phyloP scores from a whole-genome alignment of 345 rosid genomes.

The Moringa oleifera region DNA sequence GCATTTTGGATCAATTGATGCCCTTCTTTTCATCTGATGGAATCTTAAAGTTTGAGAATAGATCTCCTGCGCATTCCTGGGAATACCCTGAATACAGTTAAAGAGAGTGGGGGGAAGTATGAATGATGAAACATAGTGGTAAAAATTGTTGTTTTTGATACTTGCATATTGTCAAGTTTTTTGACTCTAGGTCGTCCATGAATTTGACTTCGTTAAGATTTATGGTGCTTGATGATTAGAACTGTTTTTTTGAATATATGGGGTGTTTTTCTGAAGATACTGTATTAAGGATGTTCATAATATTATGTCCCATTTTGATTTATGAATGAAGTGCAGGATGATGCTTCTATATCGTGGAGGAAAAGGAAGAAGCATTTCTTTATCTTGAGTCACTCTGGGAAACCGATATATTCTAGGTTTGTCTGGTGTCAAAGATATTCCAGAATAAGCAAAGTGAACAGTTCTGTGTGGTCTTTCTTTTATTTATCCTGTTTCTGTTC shows the following conservation, averaged over 20 bases:
- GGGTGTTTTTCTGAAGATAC: not conserved
- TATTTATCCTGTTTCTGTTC: conserved; percentile 7
- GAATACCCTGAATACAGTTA: not conserved
- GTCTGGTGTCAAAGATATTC: conserved; percentile 2
- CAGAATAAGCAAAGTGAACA: not conserved
- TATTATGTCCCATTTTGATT: conserved; percentile 22
- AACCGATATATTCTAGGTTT: conserved; percentile 98
- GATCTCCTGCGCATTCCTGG: not conserved
- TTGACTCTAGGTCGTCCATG: not conserved
- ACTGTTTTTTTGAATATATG: too few species aligned
- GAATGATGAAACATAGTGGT: not conserved
- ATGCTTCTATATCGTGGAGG: conserved; percentile 93
- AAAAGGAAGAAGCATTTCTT: conserved; percentile 99
- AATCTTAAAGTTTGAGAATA: not conserved
- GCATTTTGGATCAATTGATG: too few species aligned
- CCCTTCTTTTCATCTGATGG: not conserved
- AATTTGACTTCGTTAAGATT: too few species aligned
- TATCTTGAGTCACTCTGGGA: conserved; percentile 93
- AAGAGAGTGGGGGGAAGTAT: not conserved
- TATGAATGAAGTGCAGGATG: conserved; percentile 79
- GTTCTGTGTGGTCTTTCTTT: not conserved
- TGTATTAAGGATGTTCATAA: conserved; percentile 1
- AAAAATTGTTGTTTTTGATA: not conserved
- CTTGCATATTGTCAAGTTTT: not conserved
- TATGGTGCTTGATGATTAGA: too few species aligned